Evolutionary conservation across 768 basidiomycete genomes (phyloP).

Genomic region (Tylopilus felleus): DNA sequence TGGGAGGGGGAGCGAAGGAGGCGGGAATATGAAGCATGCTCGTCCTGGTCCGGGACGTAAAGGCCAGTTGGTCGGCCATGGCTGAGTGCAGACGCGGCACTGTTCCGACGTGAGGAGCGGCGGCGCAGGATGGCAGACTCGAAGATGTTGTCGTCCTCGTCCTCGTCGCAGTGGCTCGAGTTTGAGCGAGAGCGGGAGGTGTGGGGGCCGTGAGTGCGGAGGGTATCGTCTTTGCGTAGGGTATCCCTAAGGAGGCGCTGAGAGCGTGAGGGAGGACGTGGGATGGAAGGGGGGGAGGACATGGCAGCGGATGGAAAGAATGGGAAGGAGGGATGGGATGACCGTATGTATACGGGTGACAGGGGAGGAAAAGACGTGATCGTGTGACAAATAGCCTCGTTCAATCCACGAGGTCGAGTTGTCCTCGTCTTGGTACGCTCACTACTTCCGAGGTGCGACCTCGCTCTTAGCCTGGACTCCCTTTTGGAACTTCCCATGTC

Average conservation of each 20-base stretch:
- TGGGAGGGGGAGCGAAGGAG: conserved; percentile 26
- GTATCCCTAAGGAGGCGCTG: conserved; percentile 56
- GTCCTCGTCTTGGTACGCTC: neutral
- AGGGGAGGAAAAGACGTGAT: conserved; percentile 26
- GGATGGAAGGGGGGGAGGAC: conserved; percentile 11
- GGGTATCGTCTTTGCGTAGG: conserved; percentile 47
- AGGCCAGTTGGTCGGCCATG: conserved; percentile 15
- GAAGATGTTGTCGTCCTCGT: conserved; percentile 28
- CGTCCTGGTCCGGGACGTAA: conserved; percentile 35
- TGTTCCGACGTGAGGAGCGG: conserved; percentile 20
- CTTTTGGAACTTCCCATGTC: neutral
- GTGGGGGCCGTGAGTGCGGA: conserved; percentile 24
- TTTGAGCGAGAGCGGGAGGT: conserved; percentile 26
- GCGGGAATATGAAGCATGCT: conserved; percentile 23
- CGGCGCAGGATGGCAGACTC: conserved; percentile 28
- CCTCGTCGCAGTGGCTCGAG: conserved; percentile 22
- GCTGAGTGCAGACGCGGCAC: conserved; percentile 18
- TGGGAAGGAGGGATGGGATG: neutral
- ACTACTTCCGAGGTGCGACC: neutral
- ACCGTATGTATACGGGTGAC: conserved; percentile 24
- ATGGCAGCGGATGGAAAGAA: conserved; percentile 13
- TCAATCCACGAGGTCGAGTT: conserved; percentile 13
- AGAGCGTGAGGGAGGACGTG: conserved; percentile 47
- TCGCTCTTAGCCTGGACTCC: too few species aligned
- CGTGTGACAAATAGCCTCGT: conserved; percentile 23